Evolutionary conservation across 768 basidiomycete genomes (phyloP).

Genomic region (Russula virescens): DNA sequence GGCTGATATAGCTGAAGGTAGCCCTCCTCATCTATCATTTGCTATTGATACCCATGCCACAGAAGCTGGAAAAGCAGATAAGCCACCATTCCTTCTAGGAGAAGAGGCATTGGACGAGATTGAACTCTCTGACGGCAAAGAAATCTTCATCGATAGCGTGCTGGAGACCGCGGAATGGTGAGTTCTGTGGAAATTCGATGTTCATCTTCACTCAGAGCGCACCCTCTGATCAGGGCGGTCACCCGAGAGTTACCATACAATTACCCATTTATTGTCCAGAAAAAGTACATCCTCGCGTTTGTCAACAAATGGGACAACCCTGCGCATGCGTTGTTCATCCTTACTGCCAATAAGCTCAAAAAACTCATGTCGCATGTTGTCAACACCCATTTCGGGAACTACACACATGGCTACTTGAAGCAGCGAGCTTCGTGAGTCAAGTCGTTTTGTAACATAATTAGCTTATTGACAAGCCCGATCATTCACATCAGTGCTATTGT

Average conservation of each 20-base stretch:
- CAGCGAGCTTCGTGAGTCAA: conserved; percentile 42
- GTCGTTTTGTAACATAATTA: neutral
- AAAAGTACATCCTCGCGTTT: conserved; percentile 42
- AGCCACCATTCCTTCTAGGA: conserved; percentile 21
- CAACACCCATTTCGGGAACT: conserved; percentile 42
- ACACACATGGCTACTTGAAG: conserved; percentile 48
- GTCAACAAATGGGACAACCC: conserved; percentile 47
- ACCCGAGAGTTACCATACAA: conserved; percentile 66
- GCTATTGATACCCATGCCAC: too few relatives aligned
- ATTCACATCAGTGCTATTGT: neutral
- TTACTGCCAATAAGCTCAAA: conserved; percentile 35
- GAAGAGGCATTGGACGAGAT: conserved; percentile 22
- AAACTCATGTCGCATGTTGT: conserved; percentile 41
- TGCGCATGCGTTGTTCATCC: conserved; percentile 39
- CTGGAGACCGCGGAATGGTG: conserved; percentile 43
- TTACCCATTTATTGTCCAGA: conserved; percentile 58
- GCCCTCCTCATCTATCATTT: too few relatives aligned
- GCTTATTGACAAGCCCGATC: neutral
- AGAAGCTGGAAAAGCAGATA: too few relatives aligned
- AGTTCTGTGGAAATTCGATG: conserved; percentile 22
- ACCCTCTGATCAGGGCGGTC: conserved; percentile 42
- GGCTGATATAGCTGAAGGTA: too few relatives aligned
- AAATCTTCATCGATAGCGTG: conserved; percentile 51
- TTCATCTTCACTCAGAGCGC: neutral
- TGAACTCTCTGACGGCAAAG: conserved; percentile 3